Base-by-base conservation (phyloP, 2,329 filamentous ascomycete species). In the Arthroderma sp. region DNA sequence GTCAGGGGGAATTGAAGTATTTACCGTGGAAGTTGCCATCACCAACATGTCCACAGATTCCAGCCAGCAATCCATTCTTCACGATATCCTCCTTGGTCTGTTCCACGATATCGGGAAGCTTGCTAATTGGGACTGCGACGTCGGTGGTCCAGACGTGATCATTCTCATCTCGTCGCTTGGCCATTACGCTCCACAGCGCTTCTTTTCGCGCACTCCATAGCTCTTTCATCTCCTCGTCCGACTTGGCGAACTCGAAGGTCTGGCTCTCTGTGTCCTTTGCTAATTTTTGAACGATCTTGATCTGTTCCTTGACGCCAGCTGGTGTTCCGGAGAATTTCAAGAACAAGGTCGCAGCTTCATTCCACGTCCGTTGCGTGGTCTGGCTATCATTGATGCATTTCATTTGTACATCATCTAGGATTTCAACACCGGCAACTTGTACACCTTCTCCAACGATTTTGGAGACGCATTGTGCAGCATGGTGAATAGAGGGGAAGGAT, bases 331-430 rank as follows among this genome's bases (percentile, higher is more conserved):
- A 71, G 55, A 86, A 86, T 60, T 85, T 86, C 66, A 87, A 77
- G 56, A 87, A 87, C 1, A 87, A 66, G 0, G 83, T 86, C 0
- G 83, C 80, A 0, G 67, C 66, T 56, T 85, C 82, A 46, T 75
- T 74, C 83, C 83, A 87, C 33, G 66, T 68, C 27, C 69, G 59
- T 36, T 59, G 62, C 2, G 68, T 71, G 6, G 62, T 58, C 32
- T 66, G 58, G 48, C 66, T 68, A 38, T 64, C 62, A 52, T 82
- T 82, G 62, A 82, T 80, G 59, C 74, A 80, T 50, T 69, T 66
- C 78, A 95, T 95, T 68, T 94, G 87, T 46, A 87, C 82, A 59
- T 94, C 87, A 65, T 95, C 88, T 29, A 95, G 71, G 47, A 95
- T 83, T 66, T 95, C 88, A 37, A 95, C 79, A n/a, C 88, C 88